phyloP scores from a whole-genome alignment of 2,329 filamentous ascomycete species.

The Polychaeton citri region DNA sequence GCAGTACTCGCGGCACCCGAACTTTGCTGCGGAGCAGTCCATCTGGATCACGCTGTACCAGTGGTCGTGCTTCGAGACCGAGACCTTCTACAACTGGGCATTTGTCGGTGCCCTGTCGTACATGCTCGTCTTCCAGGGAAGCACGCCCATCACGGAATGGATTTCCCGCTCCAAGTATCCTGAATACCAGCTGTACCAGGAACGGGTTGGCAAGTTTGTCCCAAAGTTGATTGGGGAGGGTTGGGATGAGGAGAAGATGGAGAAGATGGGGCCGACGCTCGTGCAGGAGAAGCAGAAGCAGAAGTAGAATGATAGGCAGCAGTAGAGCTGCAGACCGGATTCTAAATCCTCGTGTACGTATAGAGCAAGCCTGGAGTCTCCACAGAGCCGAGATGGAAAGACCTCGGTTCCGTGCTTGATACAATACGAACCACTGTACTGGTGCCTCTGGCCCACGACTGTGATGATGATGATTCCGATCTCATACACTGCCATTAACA shows the following conservation, averaged over 20 bases:
- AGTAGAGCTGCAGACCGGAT: too few relatives aligned
- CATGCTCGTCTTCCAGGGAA: conserved; percentile 74
- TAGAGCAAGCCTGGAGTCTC: too few relatives aligned
- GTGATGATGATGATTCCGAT: too few relatives aligned
- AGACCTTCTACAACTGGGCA: conserved; percentile 65
- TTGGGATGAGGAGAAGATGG: conserved; percentile 19
- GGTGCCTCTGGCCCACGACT: too few relatives aligned
- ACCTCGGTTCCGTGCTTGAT: too few relatives aligned
- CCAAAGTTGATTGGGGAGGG: conserved; percentile 37
- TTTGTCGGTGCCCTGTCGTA: conserved; percentile 55
- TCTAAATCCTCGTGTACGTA: too few relatives aligned
- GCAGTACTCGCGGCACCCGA: conserved; percentile 82
- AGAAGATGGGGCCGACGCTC: conserved; percentile 5
- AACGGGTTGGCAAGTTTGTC: conserved; percentile 69
- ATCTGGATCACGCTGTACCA: conserved; percentile 83
- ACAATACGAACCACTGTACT: too few relatives aligned
- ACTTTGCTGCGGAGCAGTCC: conserved; percentile 83
- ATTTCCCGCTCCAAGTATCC: conserved; percentile 74
- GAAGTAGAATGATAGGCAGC: conserved; percentile 1
- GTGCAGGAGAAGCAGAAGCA: conserved; percentile 8
- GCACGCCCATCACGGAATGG: conserved; percentile 73
- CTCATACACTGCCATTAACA: too few relatives aligned
- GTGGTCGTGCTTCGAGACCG: conserved; percentile 68
- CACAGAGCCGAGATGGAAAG: too few relatives aligned
- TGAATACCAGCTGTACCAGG: conserved; percentile 76